Conservation (phyloP, 208 protist genomes). For the Leishmania lainsoni region DNA sequence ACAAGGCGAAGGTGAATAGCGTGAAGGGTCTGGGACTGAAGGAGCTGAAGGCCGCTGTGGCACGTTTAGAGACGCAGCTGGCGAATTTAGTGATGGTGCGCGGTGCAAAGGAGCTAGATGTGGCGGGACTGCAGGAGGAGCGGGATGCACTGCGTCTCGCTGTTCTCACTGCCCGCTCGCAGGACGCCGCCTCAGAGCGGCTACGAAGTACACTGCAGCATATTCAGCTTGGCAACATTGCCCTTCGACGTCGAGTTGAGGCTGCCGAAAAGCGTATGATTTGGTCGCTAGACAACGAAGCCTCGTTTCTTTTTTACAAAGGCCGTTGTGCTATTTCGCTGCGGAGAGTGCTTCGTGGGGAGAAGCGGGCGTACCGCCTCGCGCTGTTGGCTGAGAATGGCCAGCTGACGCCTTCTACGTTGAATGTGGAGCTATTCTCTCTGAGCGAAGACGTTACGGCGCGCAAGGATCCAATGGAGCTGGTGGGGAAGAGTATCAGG, state of each 20-base stretch:
- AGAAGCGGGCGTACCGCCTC: conserved; percentile 40
- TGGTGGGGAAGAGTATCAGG: conserved; percentile 45
- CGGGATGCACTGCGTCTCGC: conserved; percentile 44
- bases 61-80: conserved; percentile 51
- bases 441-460: conserved; percentile 19
- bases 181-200: conserved; percentile 30
- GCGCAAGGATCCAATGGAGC: conserved; percentile 34
- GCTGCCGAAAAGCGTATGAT: conserved; percentile 40
- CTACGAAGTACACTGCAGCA: conserved; percentile 40
- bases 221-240: conserved; percentile 61
- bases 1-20: conserved; percentile 75
- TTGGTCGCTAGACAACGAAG: conserved; percentile 54
- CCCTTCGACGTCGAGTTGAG: conserved; percentile 58
- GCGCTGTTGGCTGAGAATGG: conserved; percentile 50
- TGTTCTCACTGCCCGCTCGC: conserved; percentile 35
- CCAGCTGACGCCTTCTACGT: conserved; percentile 35
- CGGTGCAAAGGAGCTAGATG: conserved; percentile 39
- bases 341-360: conserved; percentile 49
- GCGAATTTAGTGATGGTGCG: conserved; percentile 33
- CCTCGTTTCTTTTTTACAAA: conserved; percentile 65
- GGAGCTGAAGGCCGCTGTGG: conserved; percentile 58
- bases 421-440: conserved; percentile 70
- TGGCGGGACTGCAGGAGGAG: conserved; percentile 49
- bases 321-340: conserved; percentile 57
- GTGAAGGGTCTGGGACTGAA: conserved; percentile 69